These are phyloP conservation scores for Trametes punicea DNA, from an alignment of 768 basidiomycete species.

Conservation along the genomic window DNA sequence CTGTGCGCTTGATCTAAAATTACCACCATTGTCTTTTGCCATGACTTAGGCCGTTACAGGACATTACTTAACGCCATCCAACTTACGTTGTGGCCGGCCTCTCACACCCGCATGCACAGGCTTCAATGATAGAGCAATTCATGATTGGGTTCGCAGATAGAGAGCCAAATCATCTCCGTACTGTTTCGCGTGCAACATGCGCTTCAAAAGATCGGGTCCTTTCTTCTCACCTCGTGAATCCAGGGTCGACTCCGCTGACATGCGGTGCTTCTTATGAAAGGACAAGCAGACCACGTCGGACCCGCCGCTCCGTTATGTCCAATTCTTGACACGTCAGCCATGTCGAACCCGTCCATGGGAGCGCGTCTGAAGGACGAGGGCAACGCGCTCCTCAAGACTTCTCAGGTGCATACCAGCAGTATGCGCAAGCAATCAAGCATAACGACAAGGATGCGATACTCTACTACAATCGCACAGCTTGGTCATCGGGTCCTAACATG, in stretches of 20 bases:
- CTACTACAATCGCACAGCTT: slow-evolving; percentile 46
- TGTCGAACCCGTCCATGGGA: background rate
- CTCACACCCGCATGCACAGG: too few species aligned
- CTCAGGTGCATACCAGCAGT: slow-evolving; percentile 36
- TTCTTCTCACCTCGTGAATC: background rate
- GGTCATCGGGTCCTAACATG: slow-evolving; percentile 36
- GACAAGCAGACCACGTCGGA: background rate
- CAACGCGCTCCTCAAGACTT: slow-evolving; percentile 39
- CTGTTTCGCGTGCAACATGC: too few species aligned
- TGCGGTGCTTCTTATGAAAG: background rate
- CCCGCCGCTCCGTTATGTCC: too few species aligned
- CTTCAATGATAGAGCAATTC: too few species aligned
- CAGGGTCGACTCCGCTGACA: background rate
- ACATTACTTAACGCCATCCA: too few species aligned
- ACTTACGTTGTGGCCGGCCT: too few species aligned
- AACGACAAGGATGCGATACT: slow-evolving; percentile 39
- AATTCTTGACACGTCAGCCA: background rate
- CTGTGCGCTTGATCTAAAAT: too few species aligned
- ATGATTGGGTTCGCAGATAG: too few species aligned
- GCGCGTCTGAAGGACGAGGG: slow-evolving; percentile 39
- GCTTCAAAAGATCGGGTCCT: background rate
- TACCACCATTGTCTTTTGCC: too few species aligned
- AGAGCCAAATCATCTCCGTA: too few species aligned
- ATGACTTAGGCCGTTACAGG: too few species aligned
- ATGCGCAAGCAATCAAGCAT: slow-evolving; percentile 40